These are phyloP conservation scores for Colletotrichum magnum DNA, from an alignment of 2,329 filamentous ascomycete genomes.

Conservation along the genomic window DNA sequence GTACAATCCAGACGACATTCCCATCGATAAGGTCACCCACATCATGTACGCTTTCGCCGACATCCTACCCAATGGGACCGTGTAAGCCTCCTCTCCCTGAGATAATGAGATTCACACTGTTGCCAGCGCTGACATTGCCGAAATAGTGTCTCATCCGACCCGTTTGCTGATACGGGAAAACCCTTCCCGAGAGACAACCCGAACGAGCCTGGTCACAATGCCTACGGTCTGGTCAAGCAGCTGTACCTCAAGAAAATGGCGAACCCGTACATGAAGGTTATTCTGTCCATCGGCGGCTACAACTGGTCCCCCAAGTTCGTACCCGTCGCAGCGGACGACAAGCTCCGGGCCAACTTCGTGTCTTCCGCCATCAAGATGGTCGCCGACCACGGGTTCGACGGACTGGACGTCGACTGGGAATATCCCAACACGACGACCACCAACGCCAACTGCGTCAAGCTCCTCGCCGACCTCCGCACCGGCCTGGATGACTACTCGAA, in stretches of 20 bases:
- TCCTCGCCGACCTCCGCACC: slow-evolving; percentile 58
- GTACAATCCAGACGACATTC: slow-evolving; percentile 23
- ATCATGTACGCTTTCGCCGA: slow-evolving; percentile 34
- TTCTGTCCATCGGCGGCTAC: slow-evolving; percentile 89
- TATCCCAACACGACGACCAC: slow-evolving; percentile 54
- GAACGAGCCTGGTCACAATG: slow-evolving; percentile 69
- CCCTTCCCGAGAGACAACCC: slow-evolving; percentile 22
- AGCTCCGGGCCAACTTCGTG: slow-evolving; percentile 77
- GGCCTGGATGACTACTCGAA: slow-evolving; percentile 60
- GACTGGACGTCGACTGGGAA: slow-evolving; percentile 61
- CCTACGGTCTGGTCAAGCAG: slow-evolving; percentile 87
- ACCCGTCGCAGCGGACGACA: slow-evolving; percentile 72
- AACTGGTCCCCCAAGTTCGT: slow-evolving; percentile 85
- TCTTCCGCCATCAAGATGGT: slow-evolving; percentile 77
- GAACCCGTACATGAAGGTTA: slow-evolving; percentile 82
- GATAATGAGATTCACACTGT: not conserved
- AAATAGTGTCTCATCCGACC: slow-evolving; percentile 48
- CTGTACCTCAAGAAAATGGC: slow-evolving; percentile 82
- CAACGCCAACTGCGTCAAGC: slow-evolving; percentile 55
- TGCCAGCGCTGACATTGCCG: not conserved
- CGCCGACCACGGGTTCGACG: slow-evolving; percentile 77
- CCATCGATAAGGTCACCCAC: slow-evolving; percentile 21
- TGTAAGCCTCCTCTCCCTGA: slow-evolving; percentile 17
- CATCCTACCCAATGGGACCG: slow-evolving; percentile 30
- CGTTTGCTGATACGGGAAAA: slow-evolving; percentile 49